phyloP scores from a whole-genome alignment of 83 land plant species.

The Larix sibirica region DNA sequence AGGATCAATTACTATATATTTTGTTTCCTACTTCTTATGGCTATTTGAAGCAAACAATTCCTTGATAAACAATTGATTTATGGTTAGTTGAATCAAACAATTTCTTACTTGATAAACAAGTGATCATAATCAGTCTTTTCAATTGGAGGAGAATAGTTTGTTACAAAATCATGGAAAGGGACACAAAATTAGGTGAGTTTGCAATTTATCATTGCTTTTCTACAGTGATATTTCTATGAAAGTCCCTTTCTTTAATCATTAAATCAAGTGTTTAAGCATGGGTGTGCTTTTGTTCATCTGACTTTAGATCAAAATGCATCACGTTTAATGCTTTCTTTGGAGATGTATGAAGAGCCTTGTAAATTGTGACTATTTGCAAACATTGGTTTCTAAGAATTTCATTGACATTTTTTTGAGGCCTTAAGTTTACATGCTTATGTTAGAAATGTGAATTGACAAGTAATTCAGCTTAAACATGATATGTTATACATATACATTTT shows the following conservation, averaged over 20 bases:
- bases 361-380: not conserved
- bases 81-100: no score
- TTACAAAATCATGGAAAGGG: not conserved
- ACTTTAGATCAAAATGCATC: not conserved
- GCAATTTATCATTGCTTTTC: not conserved
- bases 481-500: not conserved
- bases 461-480: not conserved
- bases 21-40: not conserved
- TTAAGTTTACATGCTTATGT: not conserved
- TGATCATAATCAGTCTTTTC: not conserved
- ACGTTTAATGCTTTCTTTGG: not conserved
- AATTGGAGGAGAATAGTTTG: not conserved
- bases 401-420: not conserved
- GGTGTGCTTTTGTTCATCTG: not conserved
- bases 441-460: not conserved
- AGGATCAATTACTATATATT: no score
- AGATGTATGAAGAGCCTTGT: not conserved
- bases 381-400: not conserved
- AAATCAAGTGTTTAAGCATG: not conserved
- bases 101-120: no score
- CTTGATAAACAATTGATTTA: no score
- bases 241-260: not conserved
- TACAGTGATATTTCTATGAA: not conserved
- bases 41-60: not conserved
- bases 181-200: not conserved